Conservation (phyloP, 225 moss, liverwort and hornwort genomes). For the Pseudoscleropodium purum region DNA sequence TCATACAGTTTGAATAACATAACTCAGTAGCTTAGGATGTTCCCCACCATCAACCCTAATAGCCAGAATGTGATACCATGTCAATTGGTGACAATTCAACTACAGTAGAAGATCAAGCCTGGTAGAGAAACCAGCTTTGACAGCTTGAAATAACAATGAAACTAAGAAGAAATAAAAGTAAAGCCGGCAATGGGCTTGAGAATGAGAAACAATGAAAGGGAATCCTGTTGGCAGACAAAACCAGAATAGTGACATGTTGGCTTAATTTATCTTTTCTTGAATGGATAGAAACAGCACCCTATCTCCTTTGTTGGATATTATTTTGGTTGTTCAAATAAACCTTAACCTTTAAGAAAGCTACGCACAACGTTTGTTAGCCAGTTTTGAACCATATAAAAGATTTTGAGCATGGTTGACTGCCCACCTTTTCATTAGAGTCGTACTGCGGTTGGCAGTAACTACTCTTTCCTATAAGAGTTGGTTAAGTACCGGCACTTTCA, state of each 20-base stretch:
- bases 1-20: no score
- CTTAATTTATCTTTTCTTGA: not conserved
- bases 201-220: not conserved
- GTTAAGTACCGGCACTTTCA: not conserved
- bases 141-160: not conserved
- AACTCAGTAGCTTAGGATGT: not conserved
- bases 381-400: not conserved
- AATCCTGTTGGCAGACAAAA: not conserved
- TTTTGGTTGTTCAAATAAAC: not conserved
- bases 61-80: not conserved
- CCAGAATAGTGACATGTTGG: no score
- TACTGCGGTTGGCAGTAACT: not conserved
- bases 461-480: not conserved
- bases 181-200: not conserved
- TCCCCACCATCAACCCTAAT: not conserved
- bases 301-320: not conserved
- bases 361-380: not conserved
- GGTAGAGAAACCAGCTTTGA: not conserved
- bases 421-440: not conserved
- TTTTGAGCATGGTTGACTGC: not conserved
- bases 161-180: not conserved
- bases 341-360: not conserved
- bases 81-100: not conserved
- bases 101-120: not conserved
- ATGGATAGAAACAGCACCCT: not conserved